phyloP scores from a whole-genome alignment of 495 filamentous ascomycete species.

The Lichenothelia convexa region DNA sequence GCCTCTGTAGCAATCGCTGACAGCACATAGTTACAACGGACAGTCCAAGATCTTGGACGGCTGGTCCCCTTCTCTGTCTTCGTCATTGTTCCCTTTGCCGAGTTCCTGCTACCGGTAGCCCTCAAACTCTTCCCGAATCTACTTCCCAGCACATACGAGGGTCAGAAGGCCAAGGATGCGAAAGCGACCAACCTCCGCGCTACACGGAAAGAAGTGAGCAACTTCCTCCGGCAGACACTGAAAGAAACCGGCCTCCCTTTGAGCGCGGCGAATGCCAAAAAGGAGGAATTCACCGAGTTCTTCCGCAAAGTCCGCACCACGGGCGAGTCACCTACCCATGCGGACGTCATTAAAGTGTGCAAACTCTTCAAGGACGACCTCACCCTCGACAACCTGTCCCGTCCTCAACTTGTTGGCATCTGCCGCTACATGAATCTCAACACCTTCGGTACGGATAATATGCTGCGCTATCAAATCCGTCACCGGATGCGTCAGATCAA shows the following conservation, averaged over 20 bases:
- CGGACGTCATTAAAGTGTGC: slow-evolving; percentile 96
- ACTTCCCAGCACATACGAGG: slow-evolving; percentile 93
- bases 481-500: slow-evolving; percentile 99
- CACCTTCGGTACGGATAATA: slow-evolving; percentile 87
- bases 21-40: slow-evolving; percentile 51
- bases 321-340: slow-evolving; percentile 68
- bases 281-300: slow-evolving; percentile 91
- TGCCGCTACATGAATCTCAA: slow-evolving; percentile 97
- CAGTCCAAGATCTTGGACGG: slow-evolving; percentile 80
- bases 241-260: slow-evolving; percentile 84
- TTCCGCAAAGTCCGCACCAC: slow-evolving; percentile 84
- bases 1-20: no score
- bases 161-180: slow-evolving; percentile 66
- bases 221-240: slow-evolving; percentile 74
- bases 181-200: slow-evolving; percentile 70
- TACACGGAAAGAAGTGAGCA: slow-evolving; percentile 85
- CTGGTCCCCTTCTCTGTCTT: slow-evolving; percentile 94
- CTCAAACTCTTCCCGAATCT: slow-evolving; percentile 92
- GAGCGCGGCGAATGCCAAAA: slow-evolving; percentile 67
- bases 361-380: slow-evolving; percentile 98
- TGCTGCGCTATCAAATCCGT: slow-evolving; percentile 94
- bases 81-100: slow-evolving; percentile 89
- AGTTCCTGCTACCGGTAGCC: slow-evolving; percentile 83
- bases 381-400: slow-evolving; percentile 89
- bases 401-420: slow-evolving; percentile 91